Base-by-base conservation (phyloP, 1,284 basidiomycete species). In the Naganishia cerealis region DNA sequence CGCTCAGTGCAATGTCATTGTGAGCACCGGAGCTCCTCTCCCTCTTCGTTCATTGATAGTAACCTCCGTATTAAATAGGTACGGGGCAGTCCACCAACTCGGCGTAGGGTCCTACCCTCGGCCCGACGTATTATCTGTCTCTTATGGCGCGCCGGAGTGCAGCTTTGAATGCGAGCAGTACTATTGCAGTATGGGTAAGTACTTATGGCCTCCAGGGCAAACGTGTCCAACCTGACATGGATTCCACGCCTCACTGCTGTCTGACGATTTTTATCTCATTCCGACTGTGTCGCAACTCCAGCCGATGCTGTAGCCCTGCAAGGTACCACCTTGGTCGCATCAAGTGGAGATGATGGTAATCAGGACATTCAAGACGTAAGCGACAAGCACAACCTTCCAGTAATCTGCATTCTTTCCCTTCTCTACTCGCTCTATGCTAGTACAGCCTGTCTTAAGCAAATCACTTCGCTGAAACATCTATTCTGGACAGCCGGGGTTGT, bases 311-410 rank as follows among this genome's bases (percentile, higher is more conserved):
- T 40, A 2, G 48, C 50, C 8, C 36, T 63, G 12, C 50, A 53
- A n/a, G 61, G 61, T 13, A 63, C 61, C 1, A 63, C 61, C 2
- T 24, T 63, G 2, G 24, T 63, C 6, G 61, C 61, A 9, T 63
- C 61, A 18, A 63, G 61, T 40, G 61, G 61, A 24, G 61, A 63
- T 29, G 42, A 63, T 13, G 61, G 61, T 10, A 43, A 63, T 43
- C 61, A 63, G 29, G 61, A 63, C 53, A 63, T 63, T 18, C 61
- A 63, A 38, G 61, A 63, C 29, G 61, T 63, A 4, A 52, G 59
- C 39, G 9, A 21, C n/a, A 15, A 48, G 29, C 8, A 2, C 3
- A 5, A 21, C 16, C 40, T 18, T 18, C 40, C 40, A 13, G 40
- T 3, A 18, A 42, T 13, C 2, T 2, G 3, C 16, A 42, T 8